Evolutionary conservation across 345 rosid genomes (phyloP).

Genomic region (Gossypium arboreum): DNA sequence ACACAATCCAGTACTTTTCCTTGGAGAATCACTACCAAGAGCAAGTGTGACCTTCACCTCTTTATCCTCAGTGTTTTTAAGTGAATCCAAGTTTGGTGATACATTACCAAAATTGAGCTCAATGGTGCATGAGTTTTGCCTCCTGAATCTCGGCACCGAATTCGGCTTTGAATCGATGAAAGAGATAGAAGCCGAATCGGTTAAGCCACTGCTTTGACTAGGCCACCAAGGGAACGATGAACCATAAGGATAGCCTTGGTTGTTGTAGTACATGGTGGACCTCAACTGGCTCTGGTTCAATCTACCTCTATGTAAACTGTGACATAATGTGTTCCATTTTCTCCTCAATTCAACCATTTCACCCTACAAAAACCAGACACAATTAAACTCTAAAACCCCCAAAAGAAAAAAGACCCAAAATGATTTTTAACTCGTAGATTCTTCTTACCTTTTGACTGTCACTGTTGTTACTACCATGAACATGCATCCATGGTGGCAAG

Average conservation of each 20-base stretch:
- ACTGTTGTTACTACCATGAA: constrained; percentile 28
- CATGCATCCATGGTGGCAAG: constrained; percentile 68
- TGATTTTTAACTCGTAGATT: not conserved
- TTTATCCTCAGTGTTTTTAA: constrained; percentile 52
- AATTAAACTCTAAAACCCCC: not conserved
- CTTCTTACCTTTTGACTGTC: constrained; percentile 49
- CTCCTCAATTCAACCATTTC: constrained; percentile 50
- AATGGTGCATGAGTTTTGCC: constrained; percentile 63
- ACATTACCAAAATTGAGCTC: constrained; percentile 52
- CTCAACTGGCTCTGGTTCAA: constrained; percentile 13
- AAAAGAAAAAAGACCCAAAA: no score
- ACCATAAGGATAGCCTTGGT: constrained; percentile 27
- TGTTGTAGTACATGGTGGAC: constrained; percentile 18
- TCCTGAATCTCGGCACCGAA: constrained; percentile 57
- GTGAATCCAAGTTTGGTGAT: constrained; percentile 50
- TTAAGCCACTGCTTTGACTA: constrained; percentile 37
- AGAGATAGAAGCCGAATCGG: constrained; percentile 42
- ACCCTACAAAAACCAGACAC: constrained; percentile 34
- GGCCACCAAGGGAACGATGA: constrained; percentile 53
- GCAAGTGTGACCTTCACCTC: constrained; percentile 74
- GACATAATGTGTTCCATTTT: constrained; percentile 77
- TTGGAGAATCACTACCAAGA: constrained; percentile 50
- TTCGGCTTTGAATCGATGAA: constrained; percentile 46
- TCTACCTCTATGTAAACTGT: constrained; percentile 45
- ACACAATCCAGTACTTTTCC: constrained; percentile 24